phyloP scores from a whole-genome alignment of 2,329 filamentous ascomycete genomes.

The Pseudopithomyces chartarum region DNA sequence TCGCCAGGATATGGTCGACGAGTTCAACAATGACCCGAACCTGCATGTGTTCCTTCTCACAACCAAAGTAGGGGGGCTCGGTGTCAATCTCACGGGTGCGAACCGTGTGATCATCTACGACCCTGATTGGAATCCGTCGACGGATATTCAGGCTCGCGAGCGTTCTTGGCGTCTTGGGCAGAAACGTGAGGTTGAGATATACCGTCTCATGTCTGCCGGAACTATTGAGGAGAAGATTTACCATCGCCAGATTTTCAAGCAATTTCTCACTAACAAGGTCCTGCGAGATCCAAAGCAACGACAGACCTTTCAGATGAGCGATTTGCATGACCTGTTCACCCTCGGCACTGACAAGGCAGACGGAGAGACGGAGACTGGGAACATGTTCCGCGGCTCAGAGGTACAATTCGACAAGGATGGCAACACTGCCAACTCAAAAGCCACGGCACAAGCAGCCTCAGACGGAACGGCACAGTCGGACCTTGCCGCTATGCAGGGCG shows the following conservation, averaged over 20 bases:
- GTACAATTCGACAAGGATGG: slow-evolving; percentile 60
- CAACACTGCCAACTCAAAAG: slow-evolving; percentile 20
- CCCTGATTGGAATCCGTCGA: slow-evolving; percentile 98
- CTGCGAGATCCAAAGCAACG: slow-evolving; percentile 92
- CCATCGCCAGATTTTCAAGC: slow-evolving; percentile 97
- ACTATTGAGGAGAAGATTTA: slow-evolving; percentile 99
- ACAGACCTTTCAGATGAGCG: slow-evolving; percentile 85
- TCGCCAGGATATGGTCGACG: slow-evolving; percentile 87
- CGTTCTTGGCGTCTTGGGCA: slow-evolving; percentile 95
- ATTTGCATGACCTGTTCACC: slow-evolving; percentile 90
- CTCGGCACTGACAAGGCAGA: slow-evolving; percentile 68
- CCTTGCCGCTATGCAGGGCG: slow-evolving; percentile 46
- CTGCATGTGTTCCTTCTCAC: slow-evolving; percentile 91
- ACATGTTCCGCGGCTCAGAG: slow-evolving; percentile 86
- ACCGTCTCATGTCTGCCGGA: slow-evolving; percentile 95
- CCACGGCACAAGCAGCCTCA: slow-evolving; percentile 15
- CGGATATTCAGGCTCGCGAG: slow-evolving; percentile 92
- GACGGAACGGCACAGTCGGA: slow-evolving; percentile 33
- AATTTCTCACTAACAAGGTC: slow-evolving; percentile 96
- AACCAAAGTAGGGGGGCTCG: slow-evolving; percentile 92
- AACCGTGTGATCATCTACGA: slow-evolving; percentile 98
- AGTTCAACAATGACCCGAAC: slow-evolving; percentile 81
- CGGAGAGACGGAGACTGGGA: slow-evolving; percentile 79
- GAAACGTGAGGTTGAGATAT: slow-evolving; percentile 93
- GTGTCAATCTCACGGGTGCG: slow-evolving; percentile 92